phyloP scores from a whole-genome alignment of 192 early-diverging fungal species.

The Obelidium mucronatum region DNA sequence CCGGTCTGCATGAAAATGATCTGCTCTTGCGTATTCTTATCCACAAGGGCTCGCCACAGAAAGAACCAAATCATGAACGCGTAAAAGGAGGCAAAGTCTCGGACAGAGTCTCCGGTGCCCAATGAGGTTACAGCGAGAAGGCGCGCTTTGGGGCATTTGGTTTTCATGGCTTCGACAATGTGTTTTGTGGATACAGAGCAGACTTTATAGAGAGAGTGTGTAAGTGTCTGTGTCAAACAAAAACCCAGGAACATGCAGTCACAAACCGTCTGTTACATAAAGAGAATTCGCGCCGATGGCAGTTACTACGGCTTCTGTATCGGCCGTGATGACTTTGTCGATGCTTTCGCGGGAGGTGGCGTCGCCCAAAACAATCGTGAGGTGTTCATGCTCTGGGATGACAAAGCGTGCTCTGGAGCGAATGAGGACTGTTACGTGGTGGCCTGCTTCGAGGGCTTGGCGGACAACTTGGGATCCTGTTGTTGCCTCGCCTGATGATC shows the following conservation, averaged over 20 bases:
- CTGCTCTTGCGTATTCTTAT: slow-evolving; percentile 11
- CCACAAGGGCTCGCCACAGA: neutral
- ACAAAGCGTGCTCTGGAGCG: neutral
- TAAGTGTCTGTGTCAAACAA: neutral
- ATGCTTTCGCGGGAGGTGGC: neutral
- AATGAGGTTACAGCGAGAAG: neutral
- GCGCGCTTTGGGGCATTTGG: neutral
- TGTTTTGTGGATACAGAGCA: slow-evolving; percentile 2
- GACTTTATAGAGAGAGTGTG: neutral
- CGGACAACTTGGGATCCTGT: slow-evolving; percentile 6
- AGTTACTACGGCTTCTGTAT: neutral
- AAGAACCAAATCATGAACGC: slow-evolving; percentile 1
- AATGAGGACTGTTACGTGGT: slow-evolving; percentile 1
- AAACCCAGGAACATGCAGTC: neutral
- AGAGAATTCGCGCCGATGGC: neutral
- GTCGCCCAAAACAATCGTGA: neutral
- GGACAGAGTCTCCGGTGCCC: neutral
- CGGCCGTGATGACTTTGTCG: neutral
- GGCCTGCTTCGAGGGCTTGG: neutral
- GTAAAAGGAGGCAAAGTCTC: neutral
- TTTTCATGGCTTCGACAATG: slow-evolving; percentile 12
- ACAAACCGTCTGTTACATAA: neutral
- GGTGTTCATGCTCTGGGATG: neutral
- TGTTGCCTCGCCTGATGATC: neutral
- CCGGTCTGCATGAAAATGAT: slow-evolving; percentile 8